Evolutionary conservation across 2,329 filamentous ascomycete genomes (phyloP).

Genomic region (Colletotrichum sojae): DNA sequence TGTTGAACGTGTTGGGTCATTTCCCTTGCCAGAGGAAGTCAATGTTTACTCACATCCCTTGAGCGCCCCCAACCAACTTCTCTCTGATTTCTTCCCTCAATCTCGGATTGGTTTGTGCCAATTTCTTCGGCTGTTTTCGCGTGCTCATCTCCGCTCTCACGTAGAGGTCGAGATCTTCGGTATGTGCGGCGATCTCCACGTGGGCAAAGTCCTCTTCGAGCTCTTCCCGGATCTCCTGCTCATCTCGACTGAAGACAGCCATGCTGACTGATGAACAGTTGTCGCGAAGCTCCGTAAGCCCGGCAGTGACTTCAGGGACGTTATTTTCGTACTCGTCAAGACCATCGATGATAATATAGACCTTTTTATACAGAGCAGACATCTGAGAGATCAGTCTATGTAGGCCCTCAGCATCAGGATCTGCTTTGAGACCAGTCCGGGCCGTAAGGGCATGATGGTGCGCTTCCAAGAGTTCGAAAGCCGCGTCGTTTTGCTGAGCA

Average conservation of each 20-base stretch:
- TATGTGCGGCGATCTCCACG: slow-evolving; percentile 1
- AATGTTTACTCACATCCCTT: slow-evolving; percentile 1
- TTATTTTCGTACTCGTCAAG: slow-evolving; percentile 1
- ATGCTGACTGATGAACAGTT: rapidly evolving
- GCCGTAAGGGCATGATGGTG: neutral
- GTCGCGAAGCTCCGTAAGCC: neutral
- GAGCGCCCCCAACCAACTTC: neutral
- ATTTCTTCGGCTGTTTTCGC: neutral
- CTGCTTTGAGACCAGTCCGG: rapidly evolving
- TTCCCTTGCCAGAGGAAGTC: neutral
- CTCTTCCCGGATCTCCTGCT: neutral
- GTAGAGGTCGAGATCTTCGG: slow-evolving; percentile 12
- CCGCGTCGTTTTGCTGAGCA: neutral
- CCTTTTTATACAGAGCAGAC: neutral
- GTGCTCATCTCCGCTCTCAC: slow-evolving; percentile 13
- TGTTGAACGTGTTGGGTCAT: neutral
- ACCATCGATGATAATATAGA: neutral
- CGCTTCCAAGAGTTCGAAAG: neutral
- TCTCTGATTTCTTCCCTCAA: neutral
- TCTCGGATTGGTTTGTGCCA: neutral
- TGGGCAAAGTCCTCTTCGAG: neutral
- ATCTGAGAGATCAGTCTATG: neutral
- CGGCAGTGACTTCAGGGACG: neutral
- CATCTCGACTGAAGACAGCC: neutral
- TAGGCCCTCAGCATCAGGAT: neutral